A percentile compares a stretch with the other conserved stretches of the same genome.
Conservation (phyloP, 2,329 filamentous ascomycete species). For the Colletotrichum lini region DNA sequence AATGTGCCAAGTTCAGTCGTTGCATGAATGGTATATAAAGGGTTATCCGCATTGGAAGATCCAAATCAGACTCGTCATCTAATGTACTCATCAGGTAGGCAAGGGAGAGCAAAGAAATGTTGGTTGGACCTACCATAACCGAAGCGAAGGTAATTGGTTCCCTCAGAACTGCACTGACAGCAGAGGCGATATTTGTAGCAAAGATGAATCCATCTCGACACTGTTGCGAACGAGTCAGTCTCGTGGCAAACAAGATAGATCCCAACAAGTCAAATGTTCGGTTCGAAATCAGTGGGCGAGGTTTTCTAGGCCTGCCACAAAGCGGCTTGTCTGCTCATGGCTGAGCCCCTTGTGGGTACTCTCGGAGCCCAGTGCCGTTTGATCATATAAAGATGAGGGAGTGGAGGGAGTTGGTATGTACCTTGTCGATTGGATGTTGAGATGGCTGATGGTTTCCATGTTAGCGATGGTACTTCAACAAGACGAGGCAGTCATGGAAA, state of each 20-base stretch:
- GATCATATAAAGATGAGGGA: constrained; percentile 73
- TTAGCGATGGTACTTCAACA: constrained; percentile 50
- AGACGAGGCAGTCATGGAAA: constrained; percentile 1
- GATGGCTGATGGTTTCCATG: constrained; percentile 43
- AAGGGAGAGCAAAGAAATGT: constrained; percentile 42
- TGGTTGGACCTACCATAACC: constrained; percentile 30
- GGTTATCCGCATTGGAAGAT: constrained; percentile 72
- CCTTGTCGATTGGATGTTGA: constrained; percentile 43
- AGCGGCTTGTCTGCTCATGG: constrained; percentile 88
- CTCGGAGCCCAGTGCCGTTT: constrained; percentile 99
- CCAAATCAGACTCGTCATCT: constrained; percentile 78
- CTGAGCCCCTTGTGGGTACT: constrained; percentile 57
- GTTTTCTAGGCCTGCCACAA: constrained; percentile 99
- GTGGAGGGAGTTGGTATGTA: constrained; percentile 43
- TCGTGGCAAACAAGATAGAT: constrained; percentile 1
- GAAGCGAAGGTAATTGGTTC: not conserved
- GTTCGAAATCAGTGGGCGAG: constrained; percentile 89
- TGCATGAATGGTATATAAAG: constrained; percentile 71
- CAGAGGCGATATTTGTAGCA: not conserved
- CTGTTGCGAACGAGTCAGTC: constrained; percentile 28
- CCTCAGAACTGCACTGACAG: constrained; percentile 1
- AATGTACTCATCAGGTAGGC: constrained; percentile 60
- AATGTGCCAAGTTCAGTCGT: constrained; percentile 56
- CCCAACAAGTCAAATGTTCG: constrained; percentile 29
- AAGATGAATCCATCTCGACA: not conserved